Base-by-base conservation (phyloP, 805 yeast species). In the Torulaspora delbrueckii region DNA sequence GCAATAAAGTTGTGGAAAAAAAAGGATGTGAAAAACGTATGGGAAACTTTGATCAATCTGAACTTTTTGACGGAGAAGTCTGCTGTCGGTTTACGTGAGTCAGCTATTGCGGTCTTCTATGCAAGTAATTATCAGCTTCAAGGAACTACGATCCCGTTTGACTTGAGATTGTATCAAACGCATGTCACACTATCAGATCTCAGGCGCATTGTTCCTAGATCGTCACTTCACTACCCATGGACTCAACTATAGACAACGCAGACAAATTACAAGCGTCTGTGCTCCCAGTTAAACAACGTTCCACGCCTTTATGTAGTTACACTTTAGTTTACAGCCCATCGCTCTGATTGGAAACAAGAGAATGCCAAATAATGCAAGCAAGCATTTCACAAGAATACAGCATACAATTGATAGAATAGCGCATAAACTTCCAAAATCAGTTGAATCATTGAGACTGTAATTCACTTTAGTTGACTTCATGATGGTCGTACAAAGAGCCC, bases 11-110 rank as follows among this genome's bases (percentile, higher is more conserved):
- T 77, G 5, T 81, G 90, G 87, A 68, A 80, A 3, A 71, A 79
- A 45, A 75, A 70, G 27, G 77, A 82, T 23, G 73, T 88, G 51
- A 73, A 77, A 38, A 77, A 77, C 32, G 77, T 86, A 30, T 89
- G 96, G 96, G 93, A 86, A 53, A 68, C 75, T 1, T 61, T 89
- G 26, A 77, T 76, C 51, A 67, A 68, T n/a, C 53, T 73, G 24
- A 82, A 84, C 1, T 59, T 86, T 5, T 56, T 86, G 9, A 55
- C 73, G 4, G 80, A 76, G 43, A 69, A 68, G 28, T 63, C 71
- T 22, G 73, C 73, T 5, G 61, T 73, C 3, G 72, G 75, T 7
- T 62, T 68, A 37, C 69, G 67, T 41, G 72, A 65, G 43, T 74
- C 71, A 45, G 68, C 66, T 3, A 51, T 46, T n/a, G 65, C 66